Conservation (phyloP, 2,329 filamentous ascomycete species). For the Phoma sp. region DNA sequence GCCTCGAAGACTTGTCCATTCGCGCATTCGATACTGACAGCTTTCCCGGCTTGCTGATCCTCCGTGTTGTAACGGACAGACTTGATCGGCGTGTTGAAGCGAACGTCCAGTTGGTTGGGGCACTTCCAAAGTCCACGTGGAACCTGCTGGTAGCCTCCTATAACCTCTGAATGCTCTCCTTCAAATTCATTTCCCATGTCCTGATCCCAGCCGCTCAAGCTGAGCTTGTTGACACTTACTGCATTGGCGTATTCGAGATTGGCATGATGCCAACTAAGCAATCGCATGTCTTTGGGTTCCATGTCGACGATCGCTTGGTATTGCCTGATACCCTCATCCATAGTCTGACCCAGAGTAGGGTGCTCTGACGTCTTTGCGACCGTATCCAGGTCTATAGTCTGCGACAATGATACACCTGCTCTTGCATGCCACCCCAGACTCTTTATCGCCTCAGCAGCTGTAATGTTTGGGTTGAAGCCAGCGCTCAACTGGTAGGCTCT, state of each 20-base stretch:
- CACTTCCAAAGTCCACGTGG: conserved; percentile 83
- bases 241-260: conserved; percentile 98
- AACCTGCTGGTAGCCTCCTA: conserved; percentile 92
- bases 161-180: conserved; percentile 88
- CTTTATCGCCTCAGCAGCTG: conserved; percentile 77
- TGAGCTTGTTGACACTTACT: conserved; percentile 83
- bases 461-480: conserved; percentile 70
- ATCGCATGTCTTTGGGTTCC: conserved; percentile 82
- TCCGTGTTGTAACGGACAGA: conserved; percentile 67
- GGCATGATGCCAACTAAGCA: conserved; percentile 98
- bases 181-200: conserved; percentile 98
- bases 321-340: conserved; percentile 89
- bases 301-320: conserved; percentile 85
- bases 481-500: conserved; percentile 71
- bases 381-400: conserved; percentile 73
- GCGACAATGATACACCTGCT: conserved; percentile 63
- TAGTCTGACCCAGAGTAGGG: conserved; percentile 85
- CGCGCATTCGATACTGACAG: conserved; percentile 65
- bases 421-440: conserved; percentile 83
- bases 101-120: conserved; percentile 78
- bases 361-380: conserved; percentile 65
- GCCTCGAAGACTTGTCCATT: conserved; percentile 79
- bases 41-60: conserved; percentile 26
- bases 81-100: conserved; percentile 74
- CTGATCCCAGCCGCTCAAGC: conserved; percentile 92